Percentiles rank a stretch among this genome's conserved stretches.
Evolutionary conservation across 2,329 filamentous ascomycete species (phyloP).

Genomic region (Trichoderma sp.): DNA sequence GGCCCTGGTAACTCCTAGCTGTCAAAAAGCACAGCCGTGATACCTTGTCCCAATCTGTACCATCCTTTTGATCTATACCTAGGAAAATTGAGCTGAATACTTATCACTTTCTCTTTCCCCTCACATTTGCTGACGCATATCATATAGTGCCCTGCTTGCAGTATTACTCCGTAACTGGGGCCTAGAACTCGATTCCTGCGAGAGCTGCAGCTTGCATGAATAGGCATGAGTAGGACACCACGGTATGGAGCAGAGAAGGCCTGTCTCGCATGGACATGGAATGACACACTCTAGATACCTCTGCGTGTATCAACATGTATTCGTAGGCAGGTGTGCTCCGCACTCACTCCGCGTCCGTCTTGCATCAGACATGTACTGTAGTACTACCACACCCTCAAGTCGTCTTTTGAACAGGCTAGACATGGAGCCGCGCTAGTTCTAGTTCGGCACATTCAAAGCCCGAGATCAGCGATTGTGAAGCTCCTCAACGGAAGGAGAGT

Average conservation of each 20-base stretch:
- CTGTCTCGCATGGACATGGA: neutral
- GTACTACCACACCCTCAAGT: neutral
- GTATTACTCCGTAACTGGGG: neutral
- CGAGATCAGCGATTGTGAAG: neutral
- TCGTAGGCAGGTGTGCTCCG: neutral
- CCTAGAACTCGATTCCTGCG: neutral
- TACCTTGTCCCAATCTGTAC: neutral
- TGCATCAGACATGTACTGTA: neutral
- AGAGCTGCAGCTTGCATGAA: constrained; percentile 7
- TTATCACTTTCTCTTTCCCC: neutral
- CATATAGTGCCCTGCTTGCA: neutral
- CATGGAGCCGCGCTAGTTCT: neutral
- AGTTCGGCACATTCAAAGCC: neutral
- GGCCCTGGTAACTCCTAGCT: neutral
- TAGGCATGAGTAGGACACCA: neutral
- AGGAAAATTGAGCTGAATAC: neutral
- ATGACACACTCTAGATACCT: neutral
- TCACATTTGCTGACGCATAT: neutral
- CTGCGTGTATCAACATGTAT: neutral
- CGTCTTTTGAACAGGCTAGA: neutral
- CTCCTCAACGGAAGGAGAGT: neutral
- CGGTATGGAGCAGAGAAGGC: neutral
- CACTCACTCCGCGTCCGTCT: neutral
- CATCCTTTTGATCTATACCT: neutral
- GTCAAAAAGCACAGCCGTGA: neutral